Base-by-base conservation (phyloP, 148 eudicot genomes). In the Nepenthes gracilis region DNA sequence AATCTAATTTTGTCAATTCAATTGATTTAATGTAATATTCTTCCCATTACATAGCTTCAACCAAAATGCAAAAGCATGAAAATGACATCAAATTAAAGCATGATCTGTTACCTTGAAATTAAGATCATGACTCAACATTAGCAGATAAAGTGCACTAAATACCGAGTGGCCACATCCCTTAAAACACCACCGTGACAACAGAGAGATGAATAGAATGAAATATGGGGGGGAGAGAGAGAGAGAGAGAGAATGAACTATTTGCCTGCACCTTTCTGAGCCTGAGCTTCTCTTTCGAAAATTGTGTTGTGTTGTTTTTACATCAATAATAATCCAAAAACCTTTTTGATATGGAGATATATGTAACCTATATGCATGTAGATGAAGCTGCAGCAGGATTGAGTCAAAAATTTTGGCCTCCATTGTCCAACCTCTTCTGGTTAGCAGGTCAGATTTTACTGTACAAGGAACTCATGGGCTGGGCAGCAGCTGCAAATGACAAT, bases 391-490 rank as follows among this genome's bases (percentile, higher is more conserved):
- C 45, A 40, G 8, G 6, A 40, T 12, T 23, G 23, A 12, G 53
- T n/a, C 15, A 6, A 49, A 49, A 49, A 49, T 23, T 49, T 49
- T 49, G 53, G 53, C 10, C 11, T 6, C 15, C 3, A 11, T 10
- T 10, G n/a, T 11, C 4, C 53, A 2, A 49, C 15, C 11, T 49
- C 53, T 5, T 49, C 12, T 49, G 10, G 61, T 70, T 67, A 77
- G 59, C 67, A 63, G 55, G 55, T 69, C 57, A 70, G 69, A 51
- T 62, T 63, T 5, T 7, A 36, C 63, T 53, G 53, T 49, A 49
- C 53, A 49, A 11, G 11, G 4, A 11, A n/a, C 13, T 49, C 3
- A 5, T 2, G 53, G 15, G 53, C 48, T 11, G n/a, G 11, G 15
- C 53, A 49, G 53, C 53, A 49, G 15, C 11, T 11, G 53, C n/a